These are phyloP conservation scores for Macrolepiota dolichaula DNA, from an alignment of 768 basidiomycete species.

Conservation along the genomic window DNA sequence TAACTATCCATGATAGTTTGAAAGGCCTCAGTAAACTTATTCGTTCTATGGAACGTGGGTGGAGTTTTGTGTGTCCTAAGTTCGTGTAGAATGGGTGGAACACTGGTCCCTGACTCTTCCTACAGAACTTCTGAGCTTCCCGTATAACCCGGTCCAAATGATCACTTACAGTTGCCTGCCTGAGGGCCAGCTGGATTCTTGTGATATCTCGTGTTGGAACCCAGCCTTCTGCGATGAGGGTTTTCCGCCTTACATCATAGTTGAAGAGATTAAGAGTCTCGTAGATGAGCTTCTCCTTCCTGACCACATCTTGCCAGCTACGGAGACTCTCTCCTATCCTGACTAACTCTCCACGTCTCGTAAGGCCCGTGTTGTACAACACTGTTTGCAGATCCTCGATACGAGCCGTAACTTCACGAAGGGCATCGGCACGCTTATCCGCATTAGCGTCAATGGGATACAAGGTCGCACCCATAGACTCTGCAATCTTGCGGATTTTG, in stretches of 20 bases:
- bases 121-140: constrained; percentile 25
- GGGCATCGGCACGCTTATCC: constrained; percentile 86
- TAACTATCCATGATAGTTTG: constrained; percentile 99
- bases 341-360: constrained; percentile 76
- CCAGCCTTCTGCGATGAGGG: constrained; percentile 97
- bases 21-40: constrained; percentile 96
- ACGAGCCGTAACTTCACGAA: constrained; percentile 83
- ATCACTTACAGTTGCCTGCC: constrained; percentile 75
- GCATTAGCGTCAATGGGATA: constrained; percentile 95
- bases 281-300: constrained; percentile 94
- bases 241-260: constrained; percentile 92
- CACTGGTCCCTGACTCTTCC: constrained; percentile 90
- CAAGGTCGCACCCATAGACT: constrained; percentile 97
- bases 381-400: constrained; percentile 90
- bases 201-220: constrained; percentile 91
- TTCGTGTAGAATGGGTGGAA: constrained; percentile 91
- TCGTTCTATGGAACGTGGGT: constrained; percentile 92
- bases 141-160: not conserved
- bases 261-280: constrained; percentile 95
- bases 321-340: constrained; percentile 82
- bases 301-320: constrained; percentile 91
- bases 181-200: constrained; percentile 79
- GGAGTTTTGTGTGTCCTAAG: constrained; percentile 87
- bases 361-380: constrained; percentile 84
- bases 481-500: constrained; percentile 97